These are phyloP conservation scores for Barnettozyma botsteinii DNA, from an alignment of 805 yeast genomes.

Conservation along the genomic window DNA sequence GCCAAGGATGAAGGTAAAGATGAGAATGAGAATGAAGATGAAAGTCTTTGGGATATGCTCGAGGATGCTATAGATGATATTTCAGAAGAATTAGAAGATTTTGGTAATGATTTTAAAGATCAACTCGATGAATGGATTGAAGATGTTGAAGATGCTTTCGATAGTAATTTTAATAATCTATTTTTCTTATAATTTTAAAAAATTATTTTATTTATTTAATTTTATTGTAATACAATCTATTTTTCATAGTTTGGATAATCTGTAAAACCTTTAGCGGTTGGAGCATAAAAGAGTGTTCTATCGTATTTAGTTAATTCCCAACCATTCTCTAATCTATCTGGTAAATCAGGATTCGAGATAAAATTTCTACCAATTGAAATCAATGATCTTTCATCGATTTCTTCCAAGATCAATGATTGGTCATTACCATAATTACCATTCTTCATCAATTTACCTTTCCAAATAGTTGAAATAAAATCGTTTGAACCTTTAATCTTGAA, in stretches of 20 bases:
- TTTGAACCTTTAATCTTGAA: constrained; percentile 4
- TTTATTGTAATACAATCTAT: neutral
- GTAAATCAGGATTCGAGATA: constrained; percentile 41
- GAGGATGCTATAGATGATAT: constrained; percentile 20
- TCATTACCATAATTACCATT: constrained; percentile 6
- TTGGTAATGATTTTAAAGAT: constrained; percentile 6
- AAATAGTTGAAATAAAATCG: constrained; percentile 12
- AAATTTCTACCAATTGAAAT: constrained; percentile 34
- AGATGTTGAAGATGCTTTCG: constrained; percentile 16
- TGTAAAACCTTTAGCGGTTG: constrained; percentile 7
- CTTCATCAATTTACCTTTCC: constrained; percentile 19
- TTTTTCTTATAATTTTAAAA: neutral
- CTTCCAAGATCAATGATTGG: neutral
- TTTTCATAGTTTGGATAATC: constrained; percentile 5
- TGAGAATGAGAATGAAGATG: neutral
- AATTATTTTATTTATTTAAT: neutral
- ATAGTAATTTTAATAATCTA: neutral
- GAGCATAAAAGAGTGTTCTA: constrained; percentile 31
- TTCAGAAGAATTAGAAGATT: constrained; percentile 30
- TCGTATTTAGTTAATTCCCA: constrained; percentile 27
- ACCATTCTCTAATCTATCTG: constrained; percentile 33
- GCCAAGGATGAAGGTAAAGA: neutral
- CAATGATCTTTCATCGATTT: constrained; percentile 20
- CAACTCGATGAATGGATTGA: constrained; percentile 8
- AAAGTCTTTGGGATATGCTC: constrained; percentile 10